Evolutionary conservation across 1,139 yeast species (phyloP).

Genomic region (Geotrichum histeridarum): DNA sequence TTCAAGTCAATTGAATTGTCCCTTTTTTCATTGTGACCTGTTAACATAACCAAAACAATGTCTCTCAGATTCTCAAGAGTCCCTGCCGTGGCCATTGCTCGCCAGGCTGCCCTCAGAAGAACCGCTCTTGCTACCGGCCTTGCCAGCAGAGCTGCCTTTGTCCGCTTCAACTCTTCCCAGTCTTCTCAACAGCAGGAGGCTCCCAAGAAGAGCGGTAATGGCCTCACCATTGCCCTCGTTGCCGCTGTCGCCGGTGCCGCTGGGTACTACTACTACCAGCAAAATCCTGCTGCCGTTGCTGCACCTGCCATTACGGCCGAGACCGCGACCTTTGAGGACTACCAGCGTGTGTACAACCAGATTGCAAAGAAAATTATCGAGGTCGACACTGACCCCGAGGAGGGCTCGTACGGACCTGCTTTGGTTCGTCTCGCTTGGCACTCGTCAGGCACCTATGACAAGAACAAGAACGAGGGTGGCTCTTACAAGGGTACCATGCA

Average conservation of each 20-base stretch:
- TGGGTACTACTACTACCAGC: slow-evolving; percentile 18
- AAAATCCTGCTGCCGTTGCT: slow-evolving; percentile 29
- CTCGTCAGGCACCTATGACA: slow-evolving; percentile 62
- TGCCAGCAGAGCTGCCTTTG: slow-evolving; percentile 10
- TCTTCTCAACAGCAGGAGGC: slow-evolving; percentile 4
- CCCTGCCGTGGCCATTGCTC: slow-evolving; percentile 15
- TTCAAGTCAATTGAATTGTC: too few species aligned
- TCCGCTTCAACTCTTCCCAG: slow-evolving; percentile 22
- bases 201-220: slow-evolving; percentile 18
- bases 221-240: slow-evolving; percentile 15
- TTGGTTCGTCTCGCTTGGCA: slow-evolving; percentile 75
- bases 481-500: slow-evolving; percentile 83
- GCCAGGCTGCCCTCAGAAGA: slow-evolving; percentile 13
- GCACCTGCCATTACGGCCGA: slow-evolving; percentile 23
- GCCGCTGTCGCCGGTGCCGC: slow-evolving; percentile 17
- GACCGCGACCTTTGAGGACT: slow-evolving; percentile 48
- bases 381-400: slow-evolving; percentile 64
- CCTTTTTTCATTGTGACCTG: not conserved
- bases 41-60: slow-evolving; percentile 2
- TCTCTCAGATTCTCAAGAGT: slow-evolving; percentile 18
- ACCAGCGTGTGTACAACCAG: slow-evolving; percentile 71
- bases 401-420: slow-evolving; percentile 66
- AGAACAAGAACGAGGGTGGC: slow-evolving; percentile 62
- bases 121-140: slow-evolving; percentile 9
- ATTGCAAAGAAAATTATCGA: slow-evolving; percentile 71